Evolutionary conservation across 257 asterid genomes (phyloP), one percentile per base, ranked within the genome.

Genomic region (Rehmannia glutinosa): DNA sequence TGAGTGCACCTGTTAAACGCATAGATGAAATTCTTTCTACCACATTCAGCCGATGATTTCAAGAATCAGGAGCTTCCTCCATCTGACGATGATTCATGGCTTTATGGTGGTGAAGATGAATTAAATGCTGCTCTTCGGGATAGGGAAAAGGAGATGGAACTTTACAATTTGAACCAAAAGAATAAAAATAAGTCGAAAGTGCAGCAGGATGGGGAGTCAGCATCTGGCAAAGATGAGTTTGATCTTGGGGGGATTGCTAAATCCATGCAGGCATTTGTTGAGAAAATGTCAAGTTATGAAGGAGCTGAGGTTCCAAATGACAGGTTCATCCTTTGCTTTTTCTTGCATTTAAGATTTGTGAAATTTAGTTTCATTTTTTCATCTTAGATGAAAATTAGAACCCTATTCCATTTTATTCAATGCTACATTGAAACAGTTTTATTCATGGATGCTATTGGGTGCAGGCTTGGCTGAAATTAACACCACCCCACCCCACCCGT

Each of bases 11-110:
- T 43, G 86, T 87, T 66, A 82, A 73, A 42, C 81, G 91, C 28
- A 80, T 90, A 58, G 96, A 93, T 77, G 97, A 88, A 72, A 81
- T 90, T 71, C 97, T 93, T 63, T 75, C 87, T 88, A 45, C 88
- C 95, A 10, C 86, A 87, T 66, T 82, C 95, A 13, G 80, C 73
- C 13, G 81, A 78, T 69, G 87, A 83, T 75, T 93, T 90, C 73
- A 72, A 75, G 69, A 76, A 75, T 56, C 82, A 69, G 71, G 88
- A 85, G 67, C 87, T 90, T 69, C 95, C 95, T 55, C 92, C 85
- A 24, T 81, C 96, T 25, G 97, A 90, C 80, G 96, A 88, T 80
- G 99, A 93, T 73, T 85, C 99, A 0, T 93, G 96, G 99, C 91
- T 93, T 35, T 93, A 88, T 73, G 88, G 87, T 49, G 97, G 90